Evolutionary conservation across 768 basidiomycete species (phyloP).

Genomic region (Lentinula detonsa): DNA sequence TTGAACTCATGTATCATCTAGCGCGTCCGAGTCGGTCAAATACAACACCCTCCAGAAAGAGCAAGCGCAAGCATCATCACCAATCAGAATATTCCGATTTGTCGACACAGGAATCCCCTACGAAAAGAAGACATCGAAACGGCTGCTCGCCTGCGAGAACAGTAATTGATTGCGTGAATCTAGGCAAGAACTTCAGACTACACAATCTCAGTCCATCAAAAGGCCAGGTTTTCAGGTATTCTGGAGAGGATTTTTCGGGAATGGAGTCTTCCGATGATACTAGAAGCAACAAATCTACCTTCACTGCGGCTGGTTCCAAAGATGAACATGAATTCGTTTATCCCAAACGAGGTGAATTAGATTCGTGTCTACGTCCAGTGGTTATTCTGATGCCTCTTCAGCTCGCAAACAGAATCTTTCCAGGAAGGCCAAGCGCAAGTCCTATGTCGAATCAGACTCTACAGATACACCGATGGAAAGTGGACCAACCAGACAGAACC

Average conservation of each 20-base stretch:
- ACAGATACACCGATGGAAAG: no score
- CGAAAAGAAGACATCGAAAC: not conserved
- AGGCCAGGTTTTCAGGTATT: not conserved
- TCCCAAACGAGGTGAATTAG: no score
- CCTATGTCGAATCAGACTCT: not conserved
- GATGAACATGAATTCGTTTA: no score
- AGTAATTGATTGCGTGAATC: not conserved
- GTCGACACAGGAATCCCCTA: not conserved
- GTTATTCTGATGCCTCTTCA: no score
- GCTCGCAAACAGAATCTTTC: not conserved
- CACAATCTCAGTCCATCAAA: not conserved
- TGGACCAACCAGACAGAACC: no score
- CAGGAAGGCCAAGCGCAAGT: not conserved
- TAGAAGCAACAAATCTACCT: not conserved
- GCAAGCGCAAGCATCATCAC: not conserved
- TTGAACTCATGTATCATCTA: no score
- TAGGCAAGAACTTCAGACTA: not conserved
- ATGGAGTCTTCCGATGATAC: not conserved
- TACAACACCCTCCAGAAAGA: not conserved
- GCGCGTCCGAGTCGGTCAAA: not conserved
- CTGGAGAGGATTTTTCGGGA: not conserved
- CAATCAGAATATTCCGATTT: not conserved
- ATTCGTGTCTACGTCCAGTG: no score
- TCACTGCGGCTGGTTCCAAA: no score
- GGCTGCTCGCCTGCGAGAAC: not conserved